phyloP scores from a whole-genome alignment of 179 eudicot genomes.

The Beta lomatogona region DNA sequence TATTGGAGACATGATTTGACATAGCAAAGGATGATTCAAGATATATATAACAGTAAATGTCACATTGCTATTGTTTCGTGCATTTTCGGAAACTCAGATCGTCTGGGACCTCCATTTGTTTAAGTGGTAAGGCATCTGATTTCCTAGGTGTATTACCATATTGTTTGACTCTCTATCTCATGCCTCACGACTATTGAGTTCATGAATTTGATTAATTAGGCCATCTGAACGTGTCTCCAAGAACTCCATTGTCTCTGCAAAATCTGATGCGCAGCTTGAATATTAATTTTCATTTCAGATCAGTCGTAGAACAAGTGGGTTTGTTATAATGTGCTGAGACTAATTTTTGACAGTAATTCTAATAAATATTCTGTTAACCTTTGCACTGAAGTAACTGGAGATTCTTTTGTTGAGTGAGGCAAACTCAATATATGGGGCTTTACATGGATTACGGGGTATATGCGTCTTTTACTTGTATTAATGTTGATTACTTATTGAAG shows the following conservation, averaged over 20 bases:
- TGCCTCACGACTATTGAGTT: neutral
- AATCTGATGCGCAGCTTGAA: neutral
- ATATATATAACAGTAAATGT: slow-evolving; percentile 64
- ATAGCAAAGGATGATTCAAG: slow-evolving; percentile 85
- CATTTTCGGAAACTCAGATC: slow-evolving; percentile 95
- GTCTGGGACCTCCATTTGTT: slow-evolving; percentile 70
- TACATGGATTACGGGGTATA: too few species aligned
- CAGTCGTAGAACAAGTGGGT: slow-evolving; percentile 33
- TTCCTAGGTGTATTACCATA: neutral
- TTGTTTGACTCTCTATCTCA: neutral
- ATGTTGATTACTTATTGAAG: too few species aligned
- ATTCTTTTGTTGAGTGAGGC: too few species aligned
- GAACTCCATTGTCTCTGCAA: neutral
- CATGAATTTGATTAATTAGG: neutral
- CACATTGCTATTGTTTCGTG: slow-evolving; percentile 90
- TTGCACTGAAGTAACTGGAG: too few species aligned
- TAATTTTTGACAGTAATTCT: too few species aligned
- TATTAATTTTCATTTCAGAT: slow-evolving; percentile 48
- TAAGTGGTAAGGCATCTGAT: slow-evolving; percentile 53
- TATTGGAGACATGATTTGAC: slow-evolving; percentile 87
- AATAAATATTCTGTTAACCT: too few species aligned
- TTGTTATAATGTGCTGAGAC: too few species aligned
- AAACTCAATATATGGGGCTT: too few species aligned
- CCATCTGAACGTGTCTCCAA: neutral
- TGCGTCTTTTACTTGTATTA: too few species aligned